These are phyloP conservation scores for Xerocomellus chrysenteron DNA, from an alignment of 768 basidiomycete species.

Conservation along the genomic window DNA sequence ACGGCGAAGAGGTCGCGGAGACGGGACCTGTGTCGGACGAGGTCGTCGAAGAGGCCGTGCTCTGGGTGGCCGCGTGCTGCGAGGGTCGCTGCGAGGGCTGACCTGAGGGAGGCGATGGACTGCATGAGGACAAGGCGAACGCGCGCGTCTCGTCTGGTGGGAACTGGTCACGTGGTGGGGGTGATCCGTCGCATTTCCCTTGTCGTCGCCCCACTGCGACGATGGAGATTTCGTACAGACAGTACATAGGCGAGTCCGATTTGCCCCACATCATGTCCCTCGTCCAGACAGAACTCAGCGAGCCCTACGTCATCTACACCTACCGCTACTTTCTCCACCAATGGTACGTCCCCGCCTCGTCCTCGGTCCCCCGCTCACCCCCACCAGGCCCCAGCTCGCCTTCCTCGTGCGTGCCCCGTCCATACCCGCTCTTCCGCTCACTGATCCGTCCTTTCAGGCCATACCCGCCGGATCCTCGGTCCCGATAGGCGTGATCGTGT, in stretches of 20 bases:
- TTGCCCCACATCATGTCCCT: slow-evolving; percentile 82
- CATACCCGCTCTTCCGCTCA: background rate
- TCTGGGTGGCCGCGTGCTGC: slow-evolving; percentile 52
- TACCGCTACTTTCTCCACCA: slow-evolving; percentile 96
- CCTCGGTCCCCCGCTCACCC: background rate
- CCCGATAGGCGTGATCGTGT: slow-evolving; percentile 91
- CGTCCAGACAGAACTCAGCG: slow-evolving; percentile 88
- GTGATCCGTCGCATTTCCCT: too few relatives aligned
- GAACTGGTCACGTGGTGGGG: too few relatives aligned
- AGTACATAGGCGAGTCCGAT: slow-evolving; percentile 75
- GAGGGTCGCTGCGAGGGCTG: slow-evolving; percentile 49
- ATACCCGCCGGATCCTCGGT: slow-evolving; percentile 34
- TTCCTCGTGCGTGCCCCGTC: slow-evolving; percentile 54
- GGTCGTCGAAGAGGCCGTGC: slow-evolving; percentile 73
- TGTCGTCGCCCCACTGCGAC: background rate
- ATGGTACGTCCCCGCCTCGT: slow-evolving; percentile 59
- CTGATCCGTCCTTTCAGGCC: slow-evolving; percentile 15
- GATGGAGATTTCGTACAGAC: slow-evolving; percentile 56
- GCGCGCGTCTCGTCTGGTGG: too few relatives aligned
- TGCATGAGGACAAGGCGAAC: slow-evolving; percentile 33
- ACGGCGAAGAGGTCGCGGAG: slow-evolving; percentile 66
- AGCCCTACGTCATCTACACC: slow-evolving; percentile 95
- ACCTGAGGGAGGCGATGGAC: slow-evolving; percentile 55
- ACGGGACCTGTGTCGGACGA: slow-evolving; percentile 63
- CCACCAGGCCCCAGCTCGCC: slow-evolving; percentile 79